Evolutionary conservation across 805 yeast genomes (phyloP).

Genomic region (Yarrowia porcina): DNA sequence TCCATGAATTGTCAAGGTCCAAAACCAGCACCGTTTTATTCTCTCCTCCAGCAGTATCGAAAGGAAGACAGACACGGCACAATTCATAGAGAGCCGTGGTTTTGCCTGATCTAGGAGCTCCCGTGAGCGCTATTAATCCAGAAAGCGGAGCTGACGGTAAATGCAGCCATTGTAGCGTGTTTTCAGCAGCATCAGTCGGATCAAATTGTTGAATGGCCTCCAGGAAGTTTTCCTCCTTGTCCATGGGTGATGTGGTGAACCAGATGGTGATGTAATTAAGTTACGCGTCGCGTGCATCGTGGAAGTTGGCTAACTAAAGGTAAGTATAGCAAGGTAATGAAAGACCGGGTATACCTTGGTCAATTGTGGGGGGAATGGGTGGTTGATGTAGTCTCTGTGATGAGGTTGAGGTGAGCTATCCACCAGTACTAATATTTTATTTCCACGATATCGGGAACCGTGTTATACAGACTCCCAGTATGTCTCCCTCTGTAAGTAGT

Average conservation of each 20-base stretch:
- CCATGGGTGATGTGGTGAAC: not conserved
- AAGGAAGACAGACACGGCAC: slow-evolving; percentile 7
- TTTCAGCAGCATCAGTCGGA: not conserved
- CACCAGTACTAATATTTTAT: too few species aligned
- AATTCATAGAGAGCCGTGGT: slow-evolving; percentile 4
- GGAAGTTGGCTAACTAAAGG: too few species aligned
- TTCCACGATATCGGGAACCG: too few species aligned
- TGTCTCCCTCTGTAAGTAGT: too few species aligned
- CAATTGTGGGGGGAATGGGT: too few species aligned
- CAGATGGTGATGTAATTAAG: too few species aligned
- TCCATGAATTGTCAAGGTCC: not conserved
- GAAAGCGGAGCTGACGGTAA: not conserved
- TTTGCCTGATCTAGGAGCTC: slow-evolving; percentile 14
- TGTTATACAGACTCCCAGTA: too few species aligned
- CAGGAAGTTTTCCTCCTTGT: not conserved
- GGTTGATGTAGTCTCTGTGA: too few species aligned
- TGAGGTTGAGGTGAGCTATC: too few species aligned
- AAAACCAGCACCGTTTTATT: slow-evolving; percentile 1
- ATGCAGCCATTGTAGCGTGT: slow-evolving; percentile 4
- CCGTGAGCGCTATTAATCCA: not conserved
- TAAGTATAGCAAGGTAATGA: too few species aligned
- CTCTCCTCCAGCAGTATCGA: slow-evolving; percentile 3
- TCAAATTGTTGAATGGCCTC: slow-evolving; percentile 11
- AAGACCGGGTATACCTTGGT: too few species aligned
- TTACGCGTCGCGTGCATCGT: not conserved